phyloP scores from a whole-genome alignment of 202 grass and related monocot genomes.

The Setaria viridis region DNA sequence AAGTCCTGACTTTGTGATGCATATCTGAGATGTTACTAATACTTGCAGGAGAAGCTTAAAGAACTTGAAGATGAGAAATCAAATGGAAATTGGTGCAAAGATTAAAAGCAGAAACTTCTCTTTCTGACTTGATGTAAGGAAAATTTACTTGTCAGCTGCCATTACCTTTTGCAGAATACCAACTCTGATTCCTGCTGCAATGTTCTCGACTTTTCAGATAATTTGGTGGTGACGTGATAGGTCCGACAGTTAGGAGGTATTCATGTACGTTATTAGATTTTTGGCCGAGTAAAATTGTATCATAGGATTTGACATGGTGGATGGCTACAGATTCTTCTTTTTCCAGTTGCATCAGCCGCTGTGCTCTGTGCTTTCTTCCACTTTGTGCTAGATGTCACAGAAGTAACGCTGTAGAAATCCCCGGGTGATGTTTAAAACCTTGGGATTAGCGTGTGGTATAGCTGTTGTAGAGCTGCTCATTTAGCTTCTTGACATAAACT shows the following conservation, averaged over 20 bases:
- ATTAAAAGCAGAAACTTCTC: conserved; percentile 36
- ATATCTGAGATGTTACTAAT: conserved; percentile 20
- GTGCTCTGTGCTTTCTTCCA: conserved; percentile 30
- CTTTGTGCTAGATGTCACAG: conserved; percentile 38
- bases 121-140: conserved; percentile 70
- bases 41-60: conserved; percentile 69
- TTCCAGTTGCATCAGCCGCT: conserved; percentile 24
- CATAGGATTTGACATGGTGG: conserved; percentile 58
- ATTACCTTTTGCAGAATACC: conserved; percentile 25
- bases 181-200: conserved; percentile 18
- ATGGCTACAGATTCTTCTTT: conserved; percentile 56
- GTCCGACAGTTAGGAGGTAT: conserved; percentile 38
- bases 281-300: conserved; percentile 61
- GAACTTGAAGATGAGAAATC: conserved; percentile 58
- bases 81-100: conserved; percentile 54
- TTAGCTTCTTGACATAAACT: conserved; percentile 39
- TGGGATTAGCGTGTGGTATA: conserved; percentile 49
- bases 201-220: conserved; percentile 50
- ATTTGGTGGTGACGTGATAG: conserved; percentile 53
- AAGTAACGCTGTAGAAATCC: conserved; percentile 38
- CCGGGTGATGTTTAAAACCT: conserved; percentile 49
- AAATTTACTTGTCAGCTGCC: conserved; percentile 28
- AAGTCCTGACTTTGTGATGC: conserved; percentile 12
- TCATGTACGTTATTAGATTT: conserved; percentile 55
- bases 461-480: conserved; percentile 60